Conservation (phyloP, 495 filamentous ascomycete species). For the Letharia columbiana region DNA sequence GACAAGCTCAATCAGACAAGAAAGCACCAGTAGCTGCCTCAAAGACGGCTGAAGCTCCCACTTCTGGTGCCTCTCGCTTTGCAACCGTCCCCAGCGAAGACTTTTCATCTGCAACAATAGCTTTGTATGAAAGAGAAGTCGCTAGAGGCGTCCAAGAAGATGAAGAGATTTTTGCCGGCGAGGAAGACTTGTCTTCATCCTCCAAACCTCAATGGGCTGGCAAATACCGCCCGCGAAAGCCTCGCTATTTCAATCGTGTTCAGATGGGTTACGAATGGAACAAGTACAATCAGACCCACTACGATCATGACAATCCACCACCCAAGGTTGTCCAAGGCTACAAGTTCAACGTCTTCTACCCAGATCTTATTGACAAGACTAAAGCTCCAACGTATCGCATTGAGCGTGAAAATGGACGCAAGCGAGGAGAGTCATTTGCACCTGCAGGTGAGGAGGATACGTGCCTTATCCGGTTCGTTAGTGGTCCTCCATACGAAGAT, state of each 20-base stretch:
- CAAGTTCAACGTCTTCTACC: conserved; percentile 99
- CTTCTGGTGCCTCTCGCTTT: conserved; percentile 58
- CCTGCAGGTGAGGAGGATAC: conserved; percentile 97
- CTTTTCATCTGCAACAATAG: conserved; percentile 84
- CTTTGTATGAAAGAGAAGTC: conserved; percentile 85
- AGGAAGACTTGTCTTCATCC: conserved; percentile 65
- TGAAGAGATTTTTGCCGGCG: conserved; percentile 91
- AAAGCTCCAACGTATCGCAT: conserved; percentile 94
- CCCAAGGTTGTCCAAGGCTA: conserved; percentile 98
- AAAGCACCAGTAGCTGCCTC: conserved; percentile 31
- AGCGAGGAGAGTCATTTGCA: conserved; percentile 83
- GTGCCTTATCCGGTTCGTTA: conserved; percentile 91
- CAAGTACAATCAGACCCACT: conserved; percentile 99
- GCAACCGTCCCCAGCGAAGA: conserved; percentile 69
- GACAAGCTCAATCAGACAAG: conserved; percentile 45
- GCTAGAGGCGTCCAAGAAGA: conserved; percentile 86
- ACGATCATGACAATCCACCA: conserved; percentile 96
- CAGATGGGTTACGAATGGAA: conserved; percentile 99
- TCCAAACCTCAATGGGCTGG: conserved; percentile 72
- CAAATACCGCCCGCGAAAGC: conserved; percentile 88
- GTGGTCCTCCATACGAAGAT: conserved; percentile 93
- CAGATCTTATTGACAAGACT: conserved; percentile 91
- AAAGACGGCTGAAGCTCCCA: conserved; percentile 31
- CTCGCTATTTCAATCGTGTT: conserved; percentile 93
- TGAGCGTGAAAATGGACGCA: conserved; percentile 81